A percentile compares a stretch with the other conserved stretches of the same genome.
These are phyloP conservation scores for Apocynum venetum DNA, from an alignment of 257 asterid genomes.

Conservation along the genomic window DNA sequence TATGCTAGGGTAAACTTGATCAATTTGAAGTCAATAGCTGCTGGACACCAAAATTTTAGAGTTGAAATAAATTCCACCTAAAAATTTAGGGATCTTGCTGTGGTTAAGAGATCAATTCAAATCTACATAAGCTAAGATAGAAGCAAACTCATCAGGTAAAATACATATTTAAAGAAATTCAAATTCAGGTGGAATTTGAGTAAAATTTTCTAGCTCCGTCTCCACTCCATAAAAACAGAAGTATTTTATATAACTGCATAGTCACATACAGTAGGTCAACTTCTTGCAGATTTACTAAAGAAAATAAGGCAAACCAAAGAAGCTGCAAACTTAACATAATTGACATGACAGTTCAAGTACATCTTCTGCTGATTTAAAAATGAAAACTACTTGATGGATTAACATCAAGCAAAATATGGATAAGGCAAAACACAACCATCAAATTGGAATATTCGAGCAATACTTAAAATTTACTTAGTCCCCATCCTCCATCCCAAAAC, in stretches of 20 bases:
- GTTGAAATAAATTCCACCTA: neutral
- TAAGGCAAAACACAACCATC: neutral
- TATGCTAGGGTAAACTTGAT: neutral
- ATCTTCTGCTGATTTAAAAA: neutral
- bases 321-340: neutral
- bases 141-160: neutral
- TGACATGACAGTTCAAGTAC: neutral
- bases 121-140: neutral
- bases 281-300: neutral
- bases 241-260: neutral
- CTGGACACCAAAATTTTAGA: neutral
- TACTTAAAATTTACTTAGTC: neutral
- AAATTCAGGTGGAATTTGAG: neutral
- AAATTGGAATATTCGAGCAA: neutral
- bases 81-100: neutral
- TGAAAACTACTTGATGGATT: neutral
- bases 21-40: neutral
- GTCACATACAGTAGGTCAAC: neutral
- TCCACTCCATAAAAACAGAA: neutral
- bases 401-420: neutral
- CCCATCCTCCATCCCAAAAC: neutral
- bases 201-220: neutral
- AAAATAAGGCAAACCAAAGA: neutral
- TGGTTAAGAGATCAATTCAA: neutral
- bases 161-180: neutral